A percentile compares a stretch with the other conserved stretches of the same genome.
Evolutionary conservation across 371 early-diverging fungal genomes (phyloP).

Genomic region (Ecytonucleospora hepatopenaei): DNA sequence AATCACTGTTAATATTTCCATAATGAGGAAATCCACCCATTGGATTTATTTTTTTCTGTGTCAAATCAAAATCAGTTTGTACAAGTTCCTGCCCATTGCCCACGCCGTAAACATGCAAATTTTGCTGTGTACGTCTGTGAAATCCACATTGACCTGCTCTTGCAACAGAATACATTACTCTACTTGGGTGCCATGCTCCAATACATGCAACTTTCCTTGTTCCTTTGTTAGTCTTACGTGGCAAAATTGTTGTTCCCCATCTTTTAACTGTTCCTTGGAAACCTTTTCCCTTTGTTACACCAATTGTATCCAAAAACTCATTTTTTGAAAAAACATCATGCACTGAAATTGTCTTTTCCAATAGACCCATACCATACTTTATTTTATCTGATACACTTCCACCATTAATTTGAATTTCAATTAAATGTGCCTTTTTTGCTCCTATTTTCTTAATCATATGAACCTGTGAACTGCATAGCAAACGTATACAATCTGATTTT

Average conservation of each 20-base stretch:
- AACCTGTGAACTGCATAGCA: constrained; percentile 92
- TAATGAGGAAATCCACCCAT: constrained; percentile 98
- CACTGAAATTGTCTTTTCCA: constrained; percentile 85
- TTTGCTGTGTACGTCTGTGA: constrained; percentile 98
- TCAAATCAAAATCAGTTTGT: constrained; percentile 90
- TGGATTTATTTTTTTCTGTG: constrained; percentile 88
- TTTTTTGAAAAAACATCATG: constrained; percentile 79
- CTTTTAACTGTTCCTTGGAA: constrained; percentile 95
- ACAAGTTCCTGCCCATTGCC: constrained; percentile 76
- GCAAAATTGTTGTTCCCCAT: constrained; percentile 99
- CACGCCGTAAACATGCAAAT: constrained; percentile 98
- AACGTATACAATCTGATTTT: constrained; percentile 91
- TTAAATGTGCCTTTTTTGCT: constrained; percentile 88
- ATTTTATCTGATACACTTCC: constrained; percentile 90
- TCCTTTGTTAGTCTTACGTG: constrained; percentile 98
- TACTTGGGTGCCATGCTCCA: constrained; percentile 99
- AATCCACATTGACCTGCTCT: constrained; percentile 99
- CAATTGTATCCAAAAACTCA: constrained; percentile 95
- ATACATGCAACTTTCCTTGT: constrained; percentile 99
- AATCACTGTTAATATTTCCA: constrained; percentile 92
- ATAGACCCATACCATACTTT: constrained; percentile 82
- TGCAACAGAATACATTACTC: constrained; percentile 95
- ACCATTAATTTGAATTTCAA: constrained; percentile 99
- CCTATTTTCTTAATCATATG: constrained; percentile 77
- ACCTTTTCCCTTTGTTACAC: constrained; percentile 99